Conservation (phyloP, 2,329 filamentous ascomycete species). For the Geosmithia flava region DNA sequence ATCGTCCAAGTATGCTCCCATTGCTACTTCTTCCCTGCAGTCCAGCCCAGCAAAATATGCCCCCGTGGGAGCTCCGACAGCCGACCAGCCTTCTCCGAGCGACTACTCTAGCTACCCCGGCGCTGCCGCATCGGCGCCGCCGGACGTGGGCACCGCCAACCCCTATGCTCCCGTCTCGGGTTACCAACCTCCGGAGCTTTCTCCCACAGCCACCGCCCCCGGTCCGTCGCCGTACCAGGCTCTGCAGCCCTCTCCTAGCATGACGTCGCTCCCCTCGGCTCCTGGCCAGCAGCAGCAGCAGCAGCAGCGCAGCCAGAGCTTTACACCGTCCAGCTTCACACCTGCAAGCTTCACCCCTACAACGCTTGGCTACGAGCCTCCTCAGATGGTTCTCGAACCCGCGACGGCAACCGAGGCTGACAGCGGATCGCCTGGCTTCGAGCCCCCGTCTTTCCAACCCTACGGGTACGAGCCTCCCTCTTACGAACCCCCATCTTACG, state of each 20-base stretch:
- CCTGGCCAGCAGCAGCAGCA: background rate
- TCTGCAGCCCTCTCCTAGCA: constrained; percentile 11
- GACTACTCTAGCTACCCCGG: constrained; percentile 18
- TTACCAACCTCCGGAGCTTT: constrained; percentile 12
- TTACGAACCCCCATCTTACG: constrained; percentile 28
- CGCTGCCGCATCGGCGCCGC: constrained; percentile 5
- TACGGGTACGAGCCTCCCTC: constrained; percentile 45
- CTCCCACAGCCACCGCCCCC: constrained; percentile 3
- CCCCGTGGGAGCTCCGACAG: constrained; percentile 7
- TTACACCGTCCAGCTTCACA: background rate
- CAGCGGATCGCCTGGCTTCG: constrained; percentile 28
- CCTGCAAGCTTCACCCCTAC: constrained; percentile 28
- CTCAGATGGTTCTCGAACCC: constrained; percentile 17
- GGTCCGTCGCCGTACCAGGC: constrained; percentile 16
- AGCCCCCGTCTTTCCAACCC: constrained; percentile 50
- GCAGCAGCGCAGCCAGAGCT: too few relatives aligned
- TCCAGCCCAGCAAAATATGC: constrained; percentile 2
- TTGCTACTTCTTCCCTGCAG: constrained; percentile 1
- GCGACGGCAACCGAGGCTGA: constrained; percentile 6
- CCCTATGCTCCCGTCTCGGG: constrained; percentile 1
- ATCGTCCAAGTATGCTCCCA: constrained; percentile 25
- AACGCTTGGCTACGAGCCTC: constrained; percentile 39
- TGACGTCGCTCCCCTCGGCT: constrained; percentile 4
- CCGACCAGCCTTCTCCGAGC: too few relatives aligned
- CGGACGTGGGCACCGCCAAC: background rate